A percentile compares a stretch with the other conserved stretches of the same genome.
Conservation (phyloP, 192 early-diverging fungal genomes). For the Gonapodya prolifera region DNA sequence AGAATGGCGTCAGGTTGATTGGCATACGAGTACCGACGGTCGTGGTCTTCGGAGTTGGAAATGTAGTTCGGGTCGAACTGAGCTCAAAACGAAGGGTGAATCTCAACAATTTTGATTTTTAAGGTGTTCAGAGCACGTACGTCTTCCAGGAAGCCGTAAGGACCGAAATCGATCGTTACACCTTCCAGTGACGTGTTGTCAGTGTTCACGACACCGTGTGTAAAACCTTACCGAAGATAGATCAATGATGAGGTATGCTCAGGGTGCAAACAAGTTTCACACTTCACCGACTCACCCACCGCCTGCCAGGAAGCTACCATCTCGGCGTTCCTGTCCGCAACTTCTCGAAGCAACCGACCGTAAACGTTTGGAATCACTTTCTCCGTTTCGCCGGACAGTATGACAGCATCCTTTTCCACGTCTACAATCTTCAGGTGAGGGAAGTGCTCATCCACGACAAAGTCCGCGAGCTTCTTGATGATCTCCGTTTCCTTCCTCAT, state of each 20-base stretch:
- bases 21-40: slow-evolving; percentile 61
- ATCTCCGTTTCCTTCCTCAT: slow-evolving; percentile 44
- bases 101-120: neutral
- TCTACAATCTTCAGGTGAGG: slow-evolving; percentile 18
- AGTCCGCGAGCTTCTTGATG: slow-evolving; percentile 56
- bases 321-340: slow-evolving; percentile 46
- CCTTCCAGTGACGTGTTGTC: slow-evolving; percentile 83
- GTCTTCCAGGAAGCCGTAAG: slow-evolving; percentile 70
- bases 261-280: slow-evolving; percentile 14
- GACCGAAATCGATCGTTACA: slow-evolving; percentile 78
- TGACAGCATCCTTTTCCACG: slow-evolving; percentile 5
- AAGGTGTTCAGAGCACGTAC: too few relatives aligned
- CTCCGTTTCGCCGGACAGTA: slow-evolving; percentile 9
- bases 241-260: neutral
- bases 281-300: too few relatives aligned
- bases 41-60: slow-evolving; percentile 65
- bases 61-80: slow-evolving; percentile 61
- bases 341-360: slow-evolving; percentile 34
- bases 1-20: slow-evolving; percentile 68
- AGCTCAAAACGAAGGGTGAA: neutral
- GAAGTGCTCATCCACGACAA: slow-evolving; percentile 44
- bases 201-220: slow-evolving; percentile 74
- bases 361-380: slow-evolving; percentile 32
- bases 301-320: slow-evolving; percentile 73
- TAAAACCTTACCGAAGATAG: neutral